Percentiles rank a stretch among this genome's conserved stretches.
These are phyloP conservation scores for Lecanosticta acicola DNA, from an alignment of 2,329 filamentous ascomycete species.

Conservation along the genomic window DNA sequence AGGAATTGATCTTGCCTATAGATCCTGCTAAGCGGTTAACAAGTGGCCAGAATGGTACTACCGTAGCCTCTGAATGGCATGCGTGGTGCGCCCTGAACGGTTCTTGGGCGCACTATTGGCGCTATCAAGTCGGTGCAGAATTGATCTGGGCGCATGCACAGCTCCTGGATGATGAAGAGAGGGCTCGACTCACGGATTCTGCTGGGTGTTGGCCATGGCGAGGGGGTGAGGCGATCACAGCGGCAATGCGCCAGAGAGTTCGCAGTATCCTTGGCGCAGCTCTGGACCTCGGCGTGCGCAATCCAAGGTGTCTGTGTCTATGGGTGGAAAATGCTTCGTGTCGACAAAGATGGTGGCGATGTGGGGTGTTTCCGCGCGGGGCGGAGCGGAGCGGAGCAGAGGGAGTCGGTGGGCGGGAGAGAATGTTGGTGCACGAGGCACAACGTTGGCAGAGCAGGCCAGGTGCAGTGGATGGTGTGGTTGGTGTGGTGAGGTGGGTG, in stretches of 20 bases:
- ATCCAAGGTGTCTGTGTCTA: no score
- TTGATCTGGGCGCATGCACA: neutral
- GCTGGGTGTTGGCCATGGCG: constrained; percentile 1
- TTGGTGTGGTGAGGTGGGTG: no score
- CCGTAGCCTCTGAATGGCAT: neutral
- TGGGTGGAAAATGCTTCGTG: neutral
- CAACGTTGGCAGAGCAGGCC: no score
- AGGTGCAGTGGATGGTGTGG: no score
- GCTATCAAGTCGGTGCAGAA: neutral
- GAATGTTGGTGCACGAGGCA: no score
- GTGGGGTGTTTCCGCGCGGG: no score
- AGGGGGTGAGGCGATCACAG: neutral
- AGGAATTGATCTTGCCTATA: constrained; percentile 71
- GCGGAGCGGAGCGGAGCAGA: neutral
- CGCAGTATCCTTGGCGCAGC: neutral
- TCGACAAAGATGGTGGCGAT: neutral
- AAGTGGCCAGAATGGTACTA: no score
- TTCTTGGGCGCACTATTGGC: neutral
- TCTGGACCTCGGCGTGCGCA: no score
- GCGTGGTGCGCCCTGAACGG: neutral
- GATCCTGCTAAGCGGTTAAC: constrained; percentile 39
- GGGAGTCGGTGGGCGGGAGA: neutral
- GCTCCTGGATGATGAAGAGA: neutral
- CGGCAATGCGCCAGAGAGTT: neutral
- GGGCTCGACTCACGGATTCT: constrained; percentile 3